phyloP scores from a whole-genome alignment of 345 rosid species.

The Linum tenue region DNA sequence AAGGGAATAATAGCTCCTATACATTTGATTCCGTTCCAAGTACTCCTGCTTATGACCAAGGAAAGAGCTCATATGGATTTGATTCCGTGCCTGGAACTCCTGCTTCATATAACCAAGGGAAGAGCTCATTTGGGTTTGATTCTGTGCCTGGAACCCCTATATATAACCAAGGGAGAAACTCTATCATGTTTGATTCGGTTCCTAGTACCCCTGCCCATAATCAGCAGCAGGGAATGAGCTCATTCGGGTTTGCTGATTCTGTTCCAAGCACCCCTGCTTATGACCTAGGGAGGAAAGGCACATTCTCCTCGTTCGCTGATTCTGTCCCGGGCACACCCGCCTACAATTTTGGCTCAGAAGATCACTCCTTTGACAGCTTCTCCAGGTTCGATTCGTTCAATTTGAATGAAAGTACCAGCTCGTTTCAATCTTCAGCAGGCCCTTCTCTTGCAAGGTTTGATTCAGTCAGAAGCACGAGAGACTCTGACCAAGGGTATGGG shows the following conservation, averaged over 20 bases:
- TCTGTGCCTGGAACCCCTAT: constrained; percentile 20
- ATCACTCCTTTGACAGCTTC: constrained; percentile 61
- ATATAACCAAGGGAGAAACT: constrained; percentile 16
- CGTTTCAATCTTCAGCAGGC: constrained; percentile 18
- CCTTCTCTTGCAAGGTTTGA: constrained; percentile 23
- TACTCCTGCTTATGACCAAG: constrained; percentile 17
- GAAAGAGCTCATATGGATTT: constrained; percentile 10
- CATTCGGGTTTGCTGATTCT: constrained; percentile 1
- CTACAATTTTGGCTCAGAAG: constrained; percentile 36
- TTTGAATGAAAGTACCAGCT: constrained; percentile 24
- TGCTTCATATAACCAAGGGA: constrained; percentile 11
- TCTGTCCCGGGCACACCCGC: constrained; percentile 29
- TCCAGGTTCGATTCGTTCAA: constrained; percentile 70
- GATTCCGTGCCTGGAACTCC: constrained; percentile 28
- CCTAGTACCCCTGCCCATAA: constrained; percentile 12
- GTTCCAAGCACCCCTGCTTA: constrained; percentile 54
- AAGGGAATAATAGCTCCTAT: constrained; percentile 4
- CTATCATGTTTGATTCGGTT: constrained; percentile 44
- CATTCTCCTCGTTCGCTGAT: not conserved
- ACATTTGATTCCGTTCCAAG: constrained; percentile 21
- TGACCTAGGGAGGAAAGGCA: constrained; percentile 20
- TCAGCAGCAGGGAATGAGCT: not conserved
- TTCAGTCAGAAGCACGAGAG: constrained; percentile 19
- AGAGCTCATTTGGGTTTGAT: constrained; percentile 12
- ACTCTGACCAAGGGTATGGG: constrained; percentile 24